Percentiles rank a stretch among this genome's conserved stretches.
Evolutionary conservation across 352 stramenopile species (phyloP).

Genomic region (Globisporangium alternatum): DNA sequence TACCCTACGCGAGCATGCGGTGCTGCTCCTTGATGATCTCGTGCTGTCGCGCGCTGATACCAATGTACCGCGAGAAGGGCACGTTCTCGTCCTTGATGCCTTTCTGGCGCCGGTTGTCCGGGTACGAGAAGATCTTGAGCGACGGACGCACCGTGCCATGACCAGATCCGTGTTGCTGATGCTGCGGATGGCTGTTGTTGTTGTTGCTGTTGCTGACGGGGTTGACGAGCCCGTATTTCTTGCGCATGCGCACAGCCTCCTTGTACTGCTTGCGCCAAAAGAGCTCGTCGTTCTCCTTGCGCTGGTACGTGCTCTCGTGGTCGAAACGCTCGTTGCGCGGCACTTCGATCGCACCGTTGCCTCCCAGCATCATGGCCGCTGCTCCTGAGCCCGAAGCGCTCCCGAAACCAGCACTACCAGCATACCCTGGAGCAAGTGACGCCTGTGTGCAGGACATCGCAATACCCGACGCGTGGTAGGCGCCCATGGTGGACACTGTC

Average conservation of each 20-base stretch:
- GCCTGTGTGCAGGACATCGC: conserved; percentile 23
- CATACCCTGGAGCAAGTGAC: conserved; percentile 16
- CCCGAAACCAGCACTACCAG: not conserved
- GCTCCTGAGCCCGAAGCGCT: not conserved
- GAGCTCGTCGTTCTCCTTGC: conserved; percentile 33
- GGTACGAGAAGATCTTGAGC: conserved; percentile 73
- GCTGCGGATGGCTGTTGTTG: not conserved
- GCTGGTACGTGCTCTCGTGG: conserved; percentile 43
- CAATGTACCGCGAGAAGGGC: conserved; percentile 69
- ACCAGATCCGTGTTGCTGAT: not conserved
- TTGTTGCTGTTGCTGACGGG: conserved; percentile 1
- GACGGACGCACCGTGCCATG: conserved; percentile 27
- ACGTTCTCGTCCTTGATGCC: conserved; percentile 59
- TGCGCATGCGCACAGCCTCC: conserved; percentile 50
- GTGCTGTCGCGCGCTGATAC: conserved; percentile 65
- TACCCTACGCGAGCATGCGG: conserved; percentile 52
- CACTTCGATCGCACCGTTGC: conserved; percentile 27
- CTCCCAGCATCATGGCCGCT: conserved; percentile 21
- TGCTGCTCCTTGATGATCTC: conserved; percentile 80
- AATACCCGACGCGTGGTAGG: conserved; percentile 9
- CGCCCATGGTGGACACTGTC: conserved; percentile 14
- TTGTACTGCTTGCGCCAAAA: conserved; percentile 62
- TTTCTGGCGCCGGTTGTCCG: conserved; percentile 28
- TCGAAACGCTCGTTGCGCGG: conserved; percentile 50
- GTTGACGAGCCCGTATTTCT: conserved; percentile 25